A percentile compares a stretch with the other conserved stretches of the same genome.
Conservation (phyloP, 805 yeast genomes). For the Kodamaea kakaduensis region DNA sequence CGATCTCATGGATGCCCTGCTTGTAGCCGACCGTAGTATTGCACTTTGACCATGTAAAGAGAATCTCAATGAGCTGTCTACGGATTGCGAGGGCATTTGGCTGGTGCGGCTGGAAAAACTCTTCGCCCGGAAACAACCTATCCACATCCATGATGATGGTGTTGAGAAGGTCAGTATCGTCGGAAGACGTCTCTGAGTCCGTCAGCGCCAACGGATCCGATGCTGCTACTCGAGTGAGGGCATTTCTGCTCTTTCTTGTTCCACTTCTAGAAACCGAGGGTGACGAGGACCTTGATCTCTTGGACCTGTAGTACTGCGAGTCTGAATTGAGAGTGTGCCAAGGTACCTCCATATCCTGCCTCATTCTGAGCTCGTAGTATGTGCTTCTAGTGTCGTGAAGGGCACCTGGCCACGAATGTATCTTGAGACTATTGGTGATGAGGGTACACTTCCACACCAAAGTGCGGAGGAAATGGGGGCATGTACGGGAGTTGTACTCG, state of each 20-base stretch:
- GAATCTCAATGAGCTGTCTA: constrained; percentile 35
- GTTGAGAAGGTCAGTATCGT: constrained; percentile 38
- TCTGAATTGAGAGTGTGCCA: constrained; percentile 35
- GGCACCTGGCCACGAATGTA: constrained; percentile 29
- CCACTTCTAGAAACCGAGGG: background rate
- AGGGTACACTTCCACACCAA: constrained; percentile 37
- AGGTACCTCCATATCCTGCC: constrained; percentile 32
- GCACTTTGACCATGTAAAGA: constrained; percentile 49
- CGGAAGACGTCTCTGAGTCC: constrained; percentile 6
- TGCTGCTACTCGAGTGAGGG: constrained; percentile 18
- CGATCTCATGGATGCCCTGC: constrained; percentile 54
- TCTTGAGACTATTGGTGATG: constrained; percentile 34
- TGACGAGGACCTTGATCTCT: background rate
- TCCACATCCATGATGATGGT: constrained; percentile 49
- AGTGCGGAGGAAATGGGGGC: constrained; percentile 25
- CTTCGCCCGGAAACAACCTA: constrained; percentile 49
- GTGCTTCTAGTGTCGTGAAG: constrained; percentile 30
- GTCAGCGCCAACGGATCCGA: constrained; percentile 18
- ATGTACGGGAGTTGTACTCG: constrained; percentile 23
- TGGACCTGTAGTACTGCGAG: constrained; percentile 20
- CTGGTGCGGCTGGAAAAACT: constrained; percentile 20
- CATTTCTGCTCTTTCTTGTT: constrained; percentile 1
- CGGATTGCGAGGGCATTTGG: constrained; percentile 19
- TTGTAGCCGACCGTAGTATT: constrained; percentile 40
- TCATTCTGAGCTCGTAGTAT: constrained; percentile 29